Base-by-base conservation (phyloP, 2,329 filamentous ascomycete species). In the Zymoseptoria ardabiliae region DNA sequence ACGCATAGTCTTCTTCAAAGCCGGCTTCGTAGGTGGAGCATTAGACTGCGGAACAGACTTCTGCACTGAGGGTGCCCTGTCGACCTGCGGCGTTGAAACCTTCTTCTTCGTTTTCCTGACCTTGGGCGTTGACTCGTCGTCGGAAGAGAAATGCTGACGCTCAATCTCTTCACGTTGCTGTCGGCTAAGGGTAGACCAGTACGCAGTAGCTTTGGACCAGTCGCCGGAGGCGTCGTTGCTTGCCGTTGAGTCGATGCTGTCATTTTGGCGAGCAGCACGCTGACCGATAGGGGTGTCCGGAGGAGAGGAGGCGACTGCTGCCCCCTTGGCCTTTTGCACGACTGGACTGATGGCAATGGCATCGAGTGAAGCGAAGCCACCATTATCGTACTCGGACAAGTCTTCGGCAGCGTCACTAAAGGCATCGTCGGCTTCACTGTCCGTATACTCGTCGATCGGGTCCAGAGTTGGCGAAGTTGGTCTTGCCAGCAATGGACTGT, bases 351-450 rank as follows among this genome's bases (percentile, higher is more conserved):
- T 82, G 1, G 90, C 80, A 8, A 91, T 82, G 10, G 89, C 89
- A 71, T 91, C 82, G 7, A 92, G 78, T 4, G 88, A 91, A 68
- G 85, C 79, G 67, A 90, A 92, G 0, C 86, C 88, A 53, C 83
- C 82, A 2, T 81, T 82, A 48, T 88, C 85, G 3, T 79, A 69
- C 13, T 90, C 85, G 0, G 83, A 83, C 0, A 88, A 76, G 61
- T 91, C 87, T 72, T 92, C 89, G 57, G 87, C 87, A 1, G 89
- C 89, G 72, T 92, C 89, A 64, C 86, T 90, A 70, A 90, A 92
- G 22, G 89, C 80, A 13, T 75, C 75, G 58, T 85, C 83, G 20
- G 59, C 66, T 53, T 69, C 67, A 10, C 59, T 63, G 54, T 65
- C 61, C 8, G n/a, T 28, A 25, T 17, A 28, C 58, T 71, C 70